A percentile compares a stretch with the other conserved stretches of the same genome.
phyloP scores from a whole-genome alignment of 441 rosid genomes.

The Pelargonium citronellum region DNA sequence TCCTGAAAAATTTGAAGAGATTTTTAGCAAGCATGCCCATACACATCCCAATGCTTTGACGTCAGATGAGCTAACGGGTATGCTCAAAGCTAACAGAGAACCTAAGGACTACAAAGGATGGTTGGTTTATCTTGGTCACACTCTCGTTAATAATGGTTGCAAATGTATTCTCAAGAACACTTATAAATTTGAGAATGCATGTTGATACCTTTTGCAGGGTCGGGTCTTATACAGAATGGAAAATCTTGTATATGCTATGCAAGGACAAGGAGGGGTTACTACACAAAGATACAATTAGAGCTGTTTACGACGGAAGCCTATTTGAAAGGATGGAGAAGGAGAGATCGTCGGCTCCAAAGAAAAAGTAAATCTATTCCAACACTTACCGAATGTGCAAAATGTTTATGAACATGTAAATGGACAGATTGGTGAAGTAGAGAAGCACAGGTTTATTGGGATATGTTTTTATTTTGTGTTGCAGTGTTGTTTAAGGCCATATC shows the following conservation, averaged over 20 bases:
- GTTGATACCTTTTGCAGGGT: constrained; percentile 36
- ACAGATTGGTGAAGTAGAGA: too few relatives aligned
- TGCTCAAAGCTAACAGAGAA: constrained; percentile 62
- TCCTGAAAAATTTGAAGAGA: constrained; percentile 57
- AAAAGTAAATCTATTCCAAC: constrained; percentile 26
- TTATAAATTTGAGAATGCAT: too few relatives aligned
- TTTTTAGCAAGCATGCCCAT: constrained; percentile 48
- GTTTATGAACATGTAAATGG: too few relatives aligned
- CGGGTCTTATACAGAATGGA: constrained; percentile 63
- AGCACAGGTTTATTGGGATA: too few relatives aligned
- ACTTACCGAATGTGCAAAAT: too few relatives aligned
- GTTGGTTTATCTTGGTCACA: constrained; percentile 26
- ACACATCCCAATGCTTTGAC: constrained; percentile 52
- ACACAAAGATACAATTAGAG: constrained; percentile 48
- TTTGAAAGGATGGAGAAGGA: constrained; percentile 55
- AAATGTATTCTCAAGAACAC: neutral
- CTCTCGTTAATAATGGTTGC: neutral
- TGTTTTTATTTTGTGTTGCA: too few relatives aligned
- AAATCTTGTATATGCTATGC: constrained; percentile 39
- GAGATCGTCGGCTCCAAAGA: constrained; percentile 32
- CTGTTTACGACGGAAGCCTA: constrained; percentile 69
- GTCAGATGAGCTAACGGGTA: constrained; percentile 42
- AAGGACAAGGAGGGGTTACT: constrained; percentile 66
- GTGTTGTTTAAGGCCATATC: too few relatives aligned
- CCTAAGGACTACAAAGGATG: constrained; percentile 61